phyloP scores from a whole-genome alignment of 2,329 filamentous ascomycete species.

The Aspergillus amoenus region DNA sequence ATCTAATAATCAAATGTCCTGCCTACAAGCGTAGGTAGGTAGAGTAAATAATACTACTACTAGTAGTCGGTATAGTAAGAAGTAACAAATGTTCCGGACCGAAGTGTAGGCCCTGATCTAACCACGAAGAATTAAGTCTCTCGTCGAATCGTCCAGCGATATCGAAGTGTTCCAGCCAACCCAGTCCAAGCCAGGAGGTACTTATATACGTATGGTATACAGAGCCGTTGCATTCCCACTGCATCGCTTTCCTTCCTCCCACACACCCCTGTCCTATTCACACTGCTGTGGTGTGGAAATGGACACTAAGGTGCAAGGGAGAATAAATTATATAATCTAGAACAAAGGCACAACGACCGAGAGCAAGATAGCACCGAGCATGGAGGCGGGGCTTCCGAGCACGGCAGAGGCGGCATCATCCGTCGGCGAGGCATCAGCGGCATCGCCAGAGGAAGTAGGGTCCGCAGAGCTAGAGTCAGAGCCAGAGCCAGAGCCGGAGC shows the following conservation, averaged over 20 bases:
- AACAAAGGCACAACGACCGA: slow-evolving; percentile 1
- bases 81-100: neutral
- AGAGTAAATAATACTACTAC: neutral
- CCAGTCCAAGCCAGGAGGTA: neutral
- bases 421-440: slow-evolving; percentile 10
- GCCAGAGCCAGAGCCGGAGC: neutral
- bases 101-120: neutral
- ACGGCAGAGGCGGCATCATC: slow-evolving; percentile 13
- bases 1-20: neutral
- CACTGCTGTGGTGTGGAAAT: neutral
- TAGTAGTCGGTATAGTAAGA: neutral
- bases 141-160: slow-evolving; percentile 5
- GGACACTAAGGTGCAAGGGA: too few species aligned
- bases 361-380: slow-evolving; percentile 19
- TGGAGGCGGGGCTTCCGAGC: slow-evolving; percentile 4
- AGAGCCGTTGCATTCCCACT: neutral
- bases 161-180: neutral
- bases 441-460: neutral
- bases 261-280: neutral
- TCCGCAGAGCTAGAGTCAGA: neutral
- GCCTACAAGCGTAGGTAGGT: neutral
- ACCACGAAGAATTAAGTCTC: neutral
- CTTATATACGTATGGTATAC: too few species aligned
- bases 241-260: neutral
- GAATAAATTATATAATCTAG: neutral